A percentile compares a stretch with the other conserved stretches of the same genome.
phyloP scores from a whole-genome alignment of 2,329 filamentous ascomycete species.

The Ophiosphaerella korrae region DNA sequence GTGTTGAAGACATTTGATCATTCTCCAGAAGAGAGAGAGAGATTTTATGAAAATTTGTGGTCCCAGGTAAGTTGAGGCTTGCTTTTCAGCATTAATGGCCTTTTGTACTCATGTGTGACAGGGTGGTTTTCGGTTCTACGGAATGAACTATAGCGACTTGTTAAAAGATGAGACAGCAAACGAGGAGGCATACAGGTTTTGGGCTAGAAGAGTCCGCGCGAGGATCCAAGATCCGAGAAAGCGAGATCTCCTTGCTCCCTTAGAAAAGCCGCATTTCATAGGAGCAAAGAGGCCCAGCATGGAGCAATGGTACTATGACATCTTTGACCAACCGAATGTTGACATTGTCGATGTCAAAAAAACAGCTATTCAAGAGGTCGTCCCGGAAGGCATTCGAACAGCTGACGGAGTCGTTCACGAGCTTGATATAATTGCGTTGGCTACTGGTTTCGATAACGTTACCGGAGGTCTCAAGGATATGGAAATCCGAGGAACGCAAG shows the following conservation, averaged over 20 bases:
- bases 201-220: slow-evolving; percentile 44
- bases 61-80: slow-evolving; percentile 32
- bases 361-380: slow-evolving; percentile 40
- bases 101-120: not conserved
- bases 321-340: slow-evolving; percentile 45
- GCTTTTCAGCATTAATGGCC: slow-evolving; percentile 23
- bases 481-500: slow-evolving; percentile 1
- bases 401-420: slow-evolving; percentile 39
- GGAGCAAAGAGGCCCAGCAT: slow-evolving; percentile 48
- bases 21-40: slow-evolving; percentile 42
- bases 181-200: slow-evolving; percentile 48
- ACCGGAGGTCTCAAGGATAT: slow-evolving; percentile 27
- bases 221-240: slow-evolving; percentile 47
- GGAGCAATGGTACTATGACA: slow-evolving; percentile 51
- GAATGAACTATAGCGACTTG: slow-evolving; percentile 21
- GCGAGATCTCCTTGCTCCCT: slow-evolving; percentile 47
- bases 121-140: slow-evolving; percentile 18
- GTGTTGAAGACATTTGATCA: slow-evolving; percentile 52
- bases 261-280: slow-evolving; percentile 45
- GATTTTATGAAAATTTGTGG: slow-evolving; percentile 46
- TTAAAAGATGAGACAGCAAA: slow-evolving; percentile 43
- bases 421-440: slow-evolving; percentile 44
- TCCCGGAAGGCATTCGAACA: slow-evolving; percentile 36
- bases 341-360: slow-evolving; percentile 41
- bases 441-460: slow-evolving; percentile 42